Base-by-base conservation (phyloP, 768 basidiomycete genomes). In the Podaxis rugospora region DNA sequence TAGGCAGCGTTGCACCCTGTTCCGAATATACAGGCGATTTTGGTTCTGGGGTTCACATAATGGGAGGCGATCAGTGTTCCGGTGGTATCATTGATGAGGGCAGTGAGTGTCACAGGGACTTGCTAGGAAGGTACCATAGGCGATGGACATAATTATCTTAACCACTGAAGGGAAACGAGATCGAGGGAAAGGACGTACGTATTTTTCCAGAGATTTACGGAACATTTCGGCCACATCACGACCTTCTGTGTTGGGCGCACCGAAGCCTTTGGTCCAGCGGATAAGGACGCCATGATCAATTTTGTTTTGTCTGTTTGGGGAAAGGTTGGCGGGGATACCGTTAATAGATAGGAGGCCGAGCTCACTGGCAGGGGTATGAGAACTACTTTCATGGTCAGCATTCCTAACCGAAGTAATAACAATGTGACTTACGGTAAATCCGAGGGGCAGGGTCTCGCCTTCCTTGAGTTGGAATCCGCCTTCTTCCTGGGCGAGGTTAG, bases 251-350 rank as follows among this genome's bases (percentile, higher is more conserved):
- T 95, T 93, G 4, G 83, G 71, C 0, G 91, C 91, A 35, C 94
- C 94, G 67, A 98, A 98, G 64, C 97, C 97, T 74, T 99, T 99
- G n/a, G 97, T 99, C 97, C 97, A 99, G 16, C 96, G 89, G 68
- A 98, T 94, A 39, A 98, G 87, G 62, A 85, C 83, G 23, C 94
- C 96, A 63, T 98, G 93, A 72, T 98, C 94, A 64, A 99, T 98
- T 57, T 84, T 82, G 40, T 88, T 83, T 81, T 98, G 97, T n/a
- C 92, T 95, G 36, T 37, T 40, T 40, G 51, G 13, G 36, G 44
- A 42, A 50, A 1, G 28, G 28, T n/a, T 27, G n/a, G 40, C n/a
- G 42, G 42, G n/a, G 42, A 51, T 40, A 25, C 62, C 7, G 59
- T 23, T 25, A 32, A 23, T 40, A 27, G 36, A 28, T 23, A 28